phyloP scores from a whole-genome alignment of 345 rosid genomes.

The Rhodamnia argentea region DNA sequence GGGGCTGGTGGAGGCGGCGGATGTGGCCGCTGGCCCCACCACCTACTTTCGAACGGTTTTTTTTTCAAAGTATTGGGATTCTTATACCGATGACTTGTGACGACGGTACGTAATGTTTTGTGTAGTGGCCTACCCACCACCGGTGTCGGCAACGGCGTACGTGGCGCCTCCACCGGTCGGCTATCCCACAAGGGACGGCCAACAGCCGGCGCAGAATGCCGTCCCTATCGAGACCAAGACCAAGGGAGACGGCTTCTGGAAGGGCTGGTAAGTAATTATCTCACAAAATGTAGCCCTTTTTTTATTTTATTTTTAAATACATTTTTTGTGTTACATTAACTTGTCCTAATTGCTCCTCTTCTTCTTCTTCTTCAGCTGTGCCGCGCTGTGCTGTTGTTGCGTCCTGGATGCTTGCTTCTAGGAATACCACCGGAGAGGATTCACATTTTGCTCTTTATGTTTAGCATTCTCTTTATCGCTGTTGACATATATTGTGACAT shows the following conservation, averaged over 20 bases:
- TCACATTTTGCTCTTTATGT: neutral
- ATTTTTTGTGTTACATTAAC: too few relatives aligned
- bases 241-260: conserved; percentile 69
- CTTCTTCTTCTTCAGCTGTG: too few relatives aligned
- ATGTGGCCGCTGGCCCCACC: too few relatives aligned
- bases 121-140: conserved; percentile 22
- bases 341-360: too few relatives aligned
- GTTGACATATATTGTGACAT: neutral
- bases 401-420: neutral
- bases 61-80: neutral
- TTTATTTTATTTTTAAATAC: too few relatives aligned
- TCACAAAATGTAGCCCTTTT: neutral
- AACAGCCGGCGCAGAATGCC: conserved; percentile 1
- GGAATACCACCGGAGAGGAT: neutral
- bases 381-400: neutral
- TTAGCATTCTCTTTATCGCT: neutral
- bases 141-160: neutral
- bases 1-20: too few relatives aligned
- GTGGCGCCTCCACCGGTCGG: conserved; percentile 39
- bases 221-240: conserved; percentile 36
- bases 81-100: neutral
- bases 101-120: neutral
- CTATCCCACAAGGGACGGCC: conserved; percentile 36
- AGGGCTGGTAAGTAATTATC: conserved; percentile 42
- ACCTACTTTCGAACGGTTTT: too few relatives aligned